A percentile compares a stretch with the other conserved stretches of the same genome.
Conservation (phyloP, 768 basidiomycete genomes). For the Boletus huronensis region DNA sequence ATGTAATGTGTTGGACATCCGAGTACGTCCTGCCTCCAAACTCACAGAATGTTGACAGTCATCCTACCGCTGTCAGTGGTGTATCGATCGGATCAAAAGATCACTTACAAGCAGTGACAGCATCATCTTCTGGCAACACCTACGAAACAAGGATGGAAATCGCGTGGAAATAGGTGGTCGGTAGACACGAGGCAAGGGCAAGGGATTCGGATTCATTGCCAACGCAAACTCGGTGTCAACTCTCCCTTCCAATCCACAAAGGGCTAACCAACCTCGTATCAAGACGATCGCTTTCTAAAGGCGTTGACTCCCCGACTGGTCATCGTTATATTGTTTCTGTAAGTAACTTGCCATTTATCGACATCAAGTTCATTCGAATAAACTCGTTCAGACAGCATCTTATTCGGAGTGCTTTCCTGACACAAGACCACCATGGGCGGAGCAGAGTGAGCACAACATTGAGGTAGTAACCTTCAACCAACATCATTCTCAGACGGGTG, state of each 20-base stretch:
- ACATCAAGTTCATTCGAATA: neutral
- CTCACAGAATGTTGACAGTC: neutral
- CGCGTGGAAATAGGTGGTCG: slow-evolving; percentile 5
- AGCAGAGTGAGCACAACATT: slow-evolving; percentile 14
- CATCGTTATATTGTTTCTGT: slow-evolving; percentile 1
- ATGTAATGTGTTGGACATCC: neutral
- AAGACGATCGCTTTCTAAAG: neutral
- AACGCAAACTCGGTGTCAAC: neutral
- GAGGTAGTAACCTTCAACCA: neutral
- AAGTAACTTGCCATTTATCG: neutral
- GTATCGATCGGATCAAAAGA: neutral
- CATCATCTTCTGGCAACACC: neutral
- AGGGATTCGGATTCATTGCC: slow-evolving; percentile 2
- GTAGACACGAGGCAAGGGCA: slow-evolving; percentile 17
- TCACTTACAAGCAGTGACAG: no score
- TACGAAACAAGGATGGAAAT: slow-evolving; percentile 14
- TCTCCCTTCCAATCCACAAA: neutral
- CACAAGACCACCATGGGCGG: slow-evolving; percentile 3
- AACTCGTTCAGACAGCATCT: neutral
- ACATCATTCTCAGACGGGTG: slow-evolving; percentile 15
- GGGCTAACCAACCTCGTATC: neutral
- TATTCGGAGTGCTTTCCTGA: neutral
- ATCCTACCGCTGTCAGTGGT: neutral
- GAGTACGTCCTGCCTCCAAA: neutral
- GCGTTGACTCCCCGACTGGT: neutral